Evolutionary conservation across 2,329 filamentous ascomycete species (phyloP).

Genomic region (Sporothrix dimorphospora): DNA sequence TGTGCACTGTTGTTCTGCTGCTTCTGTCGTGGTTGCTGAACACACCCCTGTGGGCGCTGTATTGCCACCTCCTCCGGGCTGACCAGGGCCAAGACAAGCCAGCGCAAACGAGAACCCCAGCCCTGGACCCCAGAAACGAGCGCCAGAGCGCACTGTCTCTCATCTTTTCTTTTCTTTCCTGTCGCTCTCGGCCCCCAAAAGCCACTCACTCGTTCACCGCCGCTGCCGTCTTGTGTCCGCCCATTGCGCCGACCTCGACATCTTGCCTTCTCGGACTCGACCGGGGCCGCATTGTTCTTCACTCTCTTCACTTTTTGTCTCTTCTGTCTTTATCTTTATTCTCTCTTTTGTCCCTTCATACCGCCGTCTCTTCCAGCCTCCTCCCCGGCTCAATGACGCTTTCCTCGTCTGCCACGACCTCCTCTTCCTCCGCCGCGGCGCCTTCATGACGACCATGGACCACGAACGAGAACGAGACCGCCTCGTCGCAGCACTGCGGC

Average conservation of each 20-base stretch:
- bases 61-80: conserved; percentile 3
- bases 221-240: not conserved
- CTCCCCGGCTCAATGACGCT: conserved; percentile 26
- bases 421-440: conserved; percentile 14
- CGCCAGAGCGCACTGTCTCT: not conserved
- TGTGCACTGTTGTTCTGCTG: not conserved
- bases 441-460: conserved; percentile 20
- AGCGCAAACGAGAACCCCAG: not conserved
- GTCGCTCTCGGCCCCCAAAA: conserved; percentile 1
- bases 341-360: not conserved
- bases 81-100: conserved; percentile 6
- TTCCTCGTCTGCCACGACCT: conserved; percentile 1
- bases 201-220: not conserved
- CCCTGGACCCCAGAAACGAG: not conserved
- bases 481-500: conserved; percentile 56
- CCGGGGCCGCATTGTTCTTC: not conserved
- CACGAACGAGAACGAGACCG: conserved; percentile 40
- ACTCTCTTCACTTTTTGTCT: conserved; percentile 1
- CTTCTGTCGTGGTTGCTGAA: too few relatives aligned
- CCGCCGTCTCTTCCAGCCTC: not conserved
- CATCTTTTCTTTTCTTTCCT: not conserved
- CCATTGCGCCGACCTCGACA: conserved; percentile 3
- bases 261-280: not conserved
- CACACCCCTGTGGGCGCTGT: not conserved
- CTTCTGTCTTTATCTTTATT: not conserved